Conservation (phyloP, 2,329 filamentous ascomycete species). For the Aspergillus pseudoterreus region DNA sequence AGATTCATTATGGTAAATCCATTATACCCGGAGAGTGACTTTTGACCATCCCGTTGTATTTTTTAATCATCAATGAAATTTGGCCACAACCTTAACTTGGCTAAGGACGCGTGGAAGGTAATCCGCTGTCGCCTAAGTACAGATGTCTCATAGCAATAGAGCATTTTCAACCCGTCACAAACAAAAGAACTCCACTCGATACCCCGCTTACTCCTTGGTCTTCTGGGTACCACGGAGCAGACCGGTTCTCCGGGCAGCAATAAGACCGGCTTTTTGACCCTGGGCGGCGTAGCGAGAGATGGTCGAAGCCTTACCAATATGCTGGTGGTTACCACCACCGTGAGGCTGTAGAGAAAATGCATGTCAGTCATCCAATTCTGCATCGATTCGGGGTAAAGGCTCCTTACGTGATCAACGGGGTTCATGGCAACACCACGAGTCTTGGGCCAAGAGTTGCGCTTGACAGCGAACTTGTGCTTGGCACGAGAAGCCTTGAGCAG, state of each 20-base stretch:
- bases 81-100: constrained; percentile 39
- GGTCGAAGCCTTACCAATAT: constrained; percentile 99
- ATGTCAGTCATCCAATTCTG: constrained; percentile 16
- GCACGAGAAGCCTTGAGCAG: constrained; percentile 98
- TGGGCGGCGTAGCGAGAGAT: constrained; percentile 96
- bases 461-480: constrained; percentile 99
- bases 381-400: background rate
- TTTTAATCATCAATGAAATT: constrained; percentile 29
- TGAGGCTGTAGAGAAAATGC: constrained; percentile 55
- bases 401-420: constrained; percentile 86
- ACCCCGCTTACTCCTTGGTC: constrained; percentile 84
- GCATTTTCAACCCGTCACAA: constrained; percentile 41
- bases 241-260: constrained; percentile 99
- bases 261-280: constrained; percentile 99
- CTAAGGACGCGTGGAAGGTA: constrained; percentile 36
- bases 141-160: constrained; percentile 41
- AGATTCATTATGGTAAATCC: background rate
- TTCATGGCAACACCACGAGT: constrained; percentile 99
- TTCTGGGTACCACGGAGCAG: constrained; percentile 99
- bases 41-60: constrained; percentile 23
- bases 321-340: constrained; percentile 99
- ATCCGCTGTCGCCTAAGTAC: constrained; percentile 41
- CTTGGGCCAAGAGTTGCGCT: constrained; percentile 99
- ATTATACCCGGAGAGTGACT: constrained; percentile 2
- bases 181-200: constrained; percentile 57